phyloP scores from a whole-genome alignment of 1,284 basidiomycete genomes.

The Ceratobasidium sp. region DNA sequence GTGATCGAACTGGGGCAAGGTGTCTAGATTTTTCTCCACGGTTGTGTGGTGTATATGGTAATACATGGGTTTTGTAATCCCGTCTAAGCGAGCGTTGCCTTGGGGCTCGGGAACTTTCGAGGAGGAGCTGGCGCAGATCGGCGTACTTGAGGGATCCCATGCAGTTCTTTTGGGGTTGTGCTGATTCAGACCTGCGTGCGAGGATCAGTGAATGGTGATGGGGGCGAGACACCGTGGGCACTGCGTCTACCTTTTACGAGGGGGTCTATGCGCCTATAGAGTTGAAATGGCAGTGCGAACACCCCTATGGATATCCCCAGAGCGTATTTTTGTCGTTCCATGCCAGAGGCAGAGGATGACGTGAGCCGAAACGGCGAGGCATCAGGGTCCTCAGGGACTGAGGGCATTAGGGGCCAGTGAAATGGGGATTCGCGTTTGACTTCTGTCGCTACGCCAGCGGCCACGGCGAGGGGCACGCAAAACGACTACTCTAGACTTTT shows the following conservation, averaged over 20 bases:
- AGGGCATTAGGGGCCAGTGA: slow-evolving; percentile 30
- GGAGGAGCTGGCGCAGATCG: neutral
- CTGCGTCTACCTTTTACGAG: neutral
- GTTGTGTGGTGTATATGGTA: too few species aligned
- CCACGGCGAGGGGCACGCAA: slow-evolving; percentile 18
- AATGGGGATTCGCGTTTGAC: slow-evolving; percentile 25
- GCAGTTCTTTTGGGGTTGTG: neutral
- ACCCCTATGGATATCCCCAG: neutral
- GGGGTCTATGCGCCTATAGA: neutral
- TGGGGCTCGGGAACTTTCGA: neutral
- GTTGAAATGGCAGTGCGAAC: neutral
- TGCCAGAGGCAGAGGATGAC: neutral
- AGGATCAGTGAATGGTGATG: neutral
- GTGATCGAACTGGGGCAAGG: too few species aligned
- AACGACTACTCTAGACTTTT: slow-evolving; percentile 18
- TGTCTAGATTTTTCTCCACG: too few species aligned
- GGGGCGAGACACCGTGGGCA: neutral
- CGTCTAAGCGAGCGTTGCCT: too few species aligned
- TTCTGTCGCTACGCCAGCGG: slow-evolving; percentile 34
- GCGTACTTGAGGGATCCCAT: neutral
- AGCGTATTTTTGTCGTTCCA: neutral
- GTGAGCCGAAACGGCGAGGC: neutral
- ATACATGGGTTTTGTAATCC: too few species aligned
- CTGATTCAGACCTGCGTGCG: neutral
- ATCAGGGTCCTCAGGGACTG: neutral